Base-by-base conservation (phyloP, 2,329 filamentous ascomycete genomes). In the Dactylonectria estremocensis region DNA sequence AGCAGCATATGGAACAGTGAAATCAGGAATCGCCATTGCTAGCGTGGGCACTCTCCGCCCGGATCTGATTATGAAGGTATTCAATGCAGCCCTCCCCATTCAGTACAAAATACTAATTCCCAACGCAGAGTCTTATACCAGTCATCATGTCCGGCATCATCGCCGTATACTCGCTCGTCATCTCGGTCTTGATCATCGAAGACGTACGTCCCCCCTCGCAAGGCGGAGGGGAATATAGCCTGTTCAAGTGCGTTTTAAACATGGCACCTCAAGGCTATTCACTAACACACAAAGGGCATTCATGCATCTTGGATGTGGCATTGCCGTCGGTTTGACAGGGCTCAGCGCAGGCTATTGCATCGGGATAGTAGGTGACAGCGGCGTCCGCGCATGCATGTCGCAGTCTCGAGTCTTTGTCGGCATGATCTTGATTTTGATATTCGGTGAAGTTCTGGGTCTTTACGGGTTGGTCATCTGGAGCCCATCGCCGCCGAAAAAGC, bases 61-160 rank as follows among this genome's bases (percentile, higher is more conserved):
- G 66, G 93, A 96, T 80, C 86, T 96, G 72, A 96, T 96, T 82
- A 96, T 97, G 93, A 97, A 95, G 91, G 93, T 92, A 83, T 16
- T 14, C 18, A 46, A 48, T 58, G 22, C 24, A 24, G 50, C 33
- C 46, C 55, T 14, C 56, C 10, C 31, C 33, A 37, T 24, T 14
- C 14, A 11, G 4, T 43, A 18, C 56, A 13, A 22, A 35, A 16
- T 35, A 24, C 72, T 75, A 57, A 76, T 60, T 49, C 14, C 10
- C 22, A 13, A 43, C 31, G 6, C 75, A 95, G 93, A 95, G 92
- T 64, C 86, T 95, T 58, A 95, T 95, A 74, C 93, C 93, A 70
- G 93, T 96, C 73, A 91, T 99, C 86, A 99, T 99, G 96, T 97
- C 96, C 76, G 96, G 96, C 89, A 99, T 99, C 80, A 94, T 99